Evolutionary conservation across 2,329 filamentous ascomycete genomes (phyloP), one percentile per base, ranked within the genome.

Genomic region (Fragosphaeria purpurea): DNA sequence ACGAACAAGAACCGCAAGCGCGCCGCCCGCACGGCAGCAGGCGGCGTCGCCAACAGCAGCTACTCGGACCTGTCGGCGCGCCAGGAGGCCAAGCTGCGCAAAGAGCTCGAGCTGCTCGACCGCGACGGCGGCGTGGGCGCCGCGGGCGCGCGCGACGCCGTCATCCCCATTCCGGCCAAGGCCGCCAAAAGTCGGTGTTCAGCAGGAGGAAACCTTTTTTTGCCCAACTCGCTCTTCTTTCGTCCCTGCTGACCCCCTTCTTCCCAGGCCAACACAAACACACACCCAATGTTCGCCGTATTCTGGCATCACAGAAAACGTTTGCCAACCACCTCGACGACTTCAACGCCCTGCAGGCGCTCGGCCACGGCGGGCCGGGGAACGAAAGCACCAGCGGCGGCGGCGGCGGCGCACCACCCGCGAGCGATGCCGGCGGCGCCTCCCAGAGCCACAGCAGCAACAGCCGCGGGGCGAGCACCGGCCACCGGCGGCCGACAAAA

Each of bases 241-340:
- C 9, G 9, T 12, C 37, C 31, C 9, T 22, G 6, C 13, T 39
- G 6, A 38, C 34, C 11, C n/a, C 10, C 22, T 41, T 47, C 46
- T 35, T 35, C 30, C 51, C 55, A 72, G 70, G 64, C 39, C 67
- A 70, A 49, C 70, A 67, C 58, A 83, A 83, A 60, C 78, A 80
- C 63, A 87, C 84, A 6, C 74, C 80, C 38, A 82, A 80, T 57
- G 84, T 88, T 32, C 80, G 86, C 59, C 84, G 83, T 67, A 88
- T 93, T 55, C 71, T 93, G 50, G 80, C 83, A 57, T 88, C 83
- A 32, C 85, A 88, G 62, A 88, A 91, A 70, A 88, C 85, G 4
- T 91, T 91, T 65, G 80, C 81, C 55, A 89, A 93, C 67, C 83
- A 91, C 64, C 75, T 91, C 44, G 85, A 87, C 58, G 87, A 93